These are phyloP conservation scores for Xylaria sp. DNA, from an alignment of 495 filamentous ascomycete species.

Conservation along the genomic window DNA sequence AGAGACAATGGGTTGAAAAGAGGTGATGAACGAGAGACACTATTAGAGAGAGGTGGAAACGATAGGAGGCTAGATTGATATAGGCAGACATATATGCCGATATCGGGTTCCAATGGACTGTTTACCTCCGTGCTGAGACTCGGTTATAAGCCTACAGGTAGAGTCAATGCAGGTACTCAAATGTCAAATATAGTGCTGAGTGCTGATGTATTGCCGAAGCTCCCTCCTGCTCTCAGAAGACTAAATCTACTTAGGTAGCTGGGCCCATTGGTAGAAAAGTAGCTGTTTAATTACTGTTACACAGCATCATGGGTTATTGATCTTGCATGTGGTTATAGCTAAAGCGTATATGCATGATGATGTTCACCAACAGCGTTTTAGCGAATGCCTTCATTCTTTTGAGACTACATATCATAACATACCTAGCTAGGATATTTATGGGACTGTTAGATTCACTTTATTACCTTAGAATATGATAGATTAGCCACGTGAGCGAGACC, in stretches of 20 bases:
- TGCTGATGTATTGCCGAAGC: background rate
- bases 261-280: no score
- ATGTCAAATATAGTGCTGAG: no score
- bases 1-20: slow-evolving; percentile 39
- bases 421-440: background rate
- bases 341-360: background rate
- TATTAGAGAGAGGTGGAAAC: slow-evolving; percentile 45
- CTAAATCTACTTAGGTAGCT: no score
- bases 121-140: background rate
- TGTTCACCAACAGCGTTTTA: no score
- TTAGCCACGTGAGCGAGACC: background rate
- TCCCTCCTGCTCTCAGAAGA: background rate
- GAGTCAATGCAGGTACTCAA: background rate
- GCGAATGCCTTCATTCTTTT: no score
- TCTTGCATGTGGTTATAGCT: background rate
- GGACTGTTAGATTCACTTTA: background rate
- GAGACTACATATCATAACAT: no score
- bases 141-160: background rate
- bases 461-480: background rate
- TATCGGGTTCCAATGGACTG: background rate
- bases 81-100: background rate
- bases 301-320: background rate
- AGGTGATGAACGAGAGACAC: slow-evolving; percentile 43
- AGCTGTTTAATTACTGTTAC: background rate
- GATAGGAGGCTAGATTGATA: slow-evolving; percentile 45